Percentiles rank a stretch among this genome's conserved stretches.
Evolutionary conservation across 495 filamentous ascomycete species (phyloP).

Genomic region (Tuber melanosporum): DNA sequence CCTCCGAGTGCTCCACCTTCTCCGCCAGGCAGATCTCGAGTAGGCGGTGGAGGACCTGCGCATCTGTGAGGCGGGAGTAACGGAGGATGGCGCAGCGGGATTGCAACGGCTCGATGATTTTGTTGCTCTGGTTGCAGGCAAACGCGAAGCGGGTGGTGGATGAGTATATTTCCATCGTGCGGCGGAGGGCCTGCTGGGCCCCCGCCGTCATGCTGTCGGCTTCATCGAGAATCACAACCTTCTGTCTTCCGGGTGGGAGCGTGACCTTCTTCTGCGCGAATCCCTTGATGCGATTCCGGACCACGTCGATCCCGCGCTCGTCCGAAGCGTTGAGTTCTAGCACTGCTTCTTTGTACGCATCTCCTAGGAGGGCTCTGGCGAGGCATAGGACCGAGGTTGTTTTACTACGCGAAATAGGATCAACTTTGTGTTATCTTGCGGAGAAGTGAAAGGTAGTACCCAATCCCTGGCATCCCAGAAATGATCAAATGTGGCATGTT

Average conservation of each 20-base stretch:
- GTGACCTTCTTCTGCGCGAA: constrained; percentile 99
- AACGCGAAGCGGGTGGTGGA: constrained; percentile 96
- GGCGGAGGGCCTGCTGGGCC: constrained; percentile 87
- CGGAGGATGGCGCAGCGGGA: constrained; percentile 94
- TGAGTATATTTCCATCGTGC: constrained; percentile 99
- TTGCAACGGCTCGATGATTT: constrained; percentile 98
- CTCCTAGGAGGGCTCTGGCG: constrained; percentile 82
- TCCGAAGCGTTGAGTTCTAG: constrained; percentile 94
- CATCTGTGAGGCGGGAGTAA: constrained; percentile 85
- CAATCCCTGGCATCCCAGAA: constrained; percentile 97
- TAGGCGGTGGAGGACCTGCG: constrained; percentile 80
- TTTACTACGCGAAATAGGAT: constrained; percentile 49
- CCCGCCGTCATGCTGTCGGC: constrained; percentile 96
- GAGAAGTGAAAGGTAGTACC: constrained; percentile 43
- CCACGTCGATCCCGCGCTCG: constrained; percentile 95
- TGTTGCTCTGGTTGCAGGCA: constrained; percentile 97
- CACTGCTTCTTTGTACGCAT: constrained; percentile 96
- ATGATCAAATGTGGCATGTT: constrained; percentile 99
- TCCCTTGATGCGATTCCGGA: constrained; percentile 96
- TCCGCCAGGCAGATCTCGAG: constrained; percentile 89
- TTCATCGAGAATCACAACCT: constrained; percentile 95
- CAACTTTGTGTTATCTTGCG: background rate
- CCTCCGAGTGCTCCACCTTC: constrained; percentile 77
- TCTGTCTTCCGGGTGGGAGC: constrained; percentile 80
- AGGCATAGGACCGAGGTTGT: constrained; percentile 94